Evolutionary conservation across 192 early-diverging fungal species (phyloP), one percentile per base, ranked within the genome.

Genomic region (Coemansia sp.): DNA sequence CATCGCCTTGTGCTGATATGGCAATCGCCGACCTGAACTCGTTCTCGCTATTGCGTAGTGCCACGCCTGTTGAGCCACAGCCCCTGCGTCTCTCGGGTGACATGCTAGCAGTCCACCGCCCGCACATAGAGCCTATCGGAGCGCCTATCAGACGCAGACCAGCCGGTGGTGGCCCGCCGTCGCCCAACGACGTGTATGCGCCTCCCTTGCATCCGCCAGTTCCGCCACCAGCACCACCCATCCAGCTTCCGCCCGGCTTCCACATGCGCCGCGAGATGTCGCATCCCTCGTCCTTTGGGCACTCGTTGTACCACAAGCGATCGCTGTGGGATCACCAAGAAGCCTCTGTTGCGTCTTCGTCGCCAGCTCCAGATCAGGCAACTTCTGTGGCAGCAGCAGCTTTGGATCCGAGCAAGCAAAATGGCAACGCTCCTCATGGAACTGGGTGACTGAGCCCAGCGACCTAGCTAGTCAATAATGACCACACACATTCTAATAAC

Each of bases 81-180:
- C 66, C 67, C 40, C 69, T 47, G 19, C 58, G 73, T 16, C 68
- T 82, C 44, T 74, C 74, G 17, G 62, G 69, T 37, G 79, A 76
- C 6, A 58, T 82, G 28, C 70, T 76, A 9, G 68, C 74, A 14
- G 19, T 50, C 11, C 74, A 68, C 42, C 76, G 76, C 6, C 75
- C 80, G 26, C 62, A 68, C 33, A 69, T 82, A 32, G 80, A 76
- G 28, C 80, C 80, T 3, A 82, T 82, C 21, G 80, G 80, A 6
- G 80, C 80, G 4, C 80, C 80, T 8, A 49, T 52, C 33, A 63
- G 72, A 47, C 46, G 64, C 30, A 72, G 74, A 37, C 53, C 55
- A 2, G 55, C 7, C 4, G 55, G 11, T 26, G 60, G 63, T 13
- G 74, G 62, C 3, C 44, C 68, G 13, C 61, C 61, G 2, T 69